Base-by-base conservation (phyloP, 768 basidiomycete species). In the Leccinum obscurum region DNA sequence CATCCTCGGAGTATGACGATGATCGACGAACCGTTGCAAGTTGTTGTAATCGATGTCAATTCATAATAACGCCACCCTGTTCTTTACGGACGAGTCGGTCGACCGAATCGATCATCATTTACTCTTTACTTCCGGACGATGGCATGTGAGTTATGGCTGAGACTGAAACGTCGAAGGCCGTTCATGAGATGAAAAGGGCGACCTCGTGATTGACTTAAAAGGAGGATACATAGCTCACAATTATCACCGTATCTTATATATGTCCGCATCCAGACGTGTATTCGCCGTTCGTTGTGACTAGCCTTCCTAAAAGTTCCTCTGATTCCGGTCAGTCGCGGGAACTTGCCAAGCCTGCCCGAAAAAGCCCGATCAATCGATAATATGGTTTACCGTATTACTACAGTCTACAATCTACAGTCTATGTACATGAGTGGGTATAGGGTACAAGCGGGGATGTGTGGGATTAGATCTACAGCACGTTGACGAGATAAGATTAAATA, bases 381-480 rank as follows among this genome's bases (percentile, higher is more conserved):
- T 10, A 20, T 37, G 24, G n/a, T 48, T 49, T 44, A 56, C 61
- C 55, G 57, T 54, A 56, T 61, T 52, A 58, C 52, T 57, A 60
- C 58, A 60, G 28, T 28, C 30, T 32, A 32, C 30, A 41, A 49
- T 57, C 66, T 63, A 32, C 32, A 41, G 49, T 57, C 66, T 63
- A 69, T 64, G 55, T 3, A 63, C 55, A 48, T 44, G 41, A 14
- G 48, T 22, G 13, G 55, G 59, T 60, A 63, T 64, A 52, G 3
- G 6, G 57, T 65, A 64, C 52, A 48, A 54, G 44, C 57, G 60
- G 32, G 39, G 35, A 58, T 24, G 55, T 30, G 28, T 57, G 55
- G 22, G 46, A 48, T 61, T n/a, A 62, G 49, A 61, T 70, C 64
- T 68, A 72, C 59, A 70, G 52, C 54, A 58, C 24, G 15, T 34